Conservation (phyloP, 805 yeast genomes). For the Candida bentonensis region DNA sequence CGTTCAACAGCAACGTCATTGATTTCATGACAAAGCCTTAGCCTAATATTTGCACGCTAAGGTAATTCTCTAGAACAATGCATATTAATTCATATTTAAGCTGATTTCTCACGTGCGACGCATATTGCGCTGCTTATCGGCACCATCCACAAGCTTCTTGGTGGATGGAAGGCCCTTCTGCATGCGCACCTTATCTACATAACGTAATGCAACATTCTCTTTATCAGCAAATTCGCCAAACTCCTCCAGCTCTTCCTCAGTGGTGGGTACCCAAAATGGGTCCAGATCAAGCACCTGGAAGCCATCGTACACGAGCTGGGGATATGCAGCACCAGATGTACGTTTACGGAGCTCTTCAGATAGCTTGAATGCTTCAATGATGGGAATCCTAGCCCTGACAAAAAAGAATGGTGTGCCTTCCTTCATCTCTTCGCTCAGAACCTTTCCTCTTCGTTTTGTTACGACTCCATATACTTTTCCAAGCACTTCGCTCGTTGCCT, state of each 20-base stretch:
- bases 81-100: neutral
- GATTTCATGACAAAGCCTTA: constrained; percentile 28
- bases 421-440: constrained; percentile 86
- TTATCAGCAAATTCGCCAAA: constrained; percentile 85
- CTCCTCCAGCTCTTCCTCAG: constrained; percentile 90
- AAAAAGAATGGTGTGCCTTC: constrained; percentile 97
- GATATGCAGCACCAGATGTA: constrained; percentile 95
- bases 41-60: neutral
- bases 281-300: constrained; percentile 77
- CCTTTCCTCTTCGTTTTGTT: constrained; percentile 73
- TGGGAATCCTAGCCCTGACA: constrained; percentile 74
- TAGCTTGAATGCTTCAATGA: constrained; percentile 91
- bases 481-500: constrained; percentile 83
- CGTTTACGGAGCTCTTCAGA: constrained; percentile 86
- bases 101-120: constrained; percentile 21
- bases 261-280: constrained; percentile 98
- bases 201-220: constrained; percentile 78
- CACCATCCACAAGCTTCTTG: constrained; percentile 79
- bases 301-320: constrained; percentile 85
- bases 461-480: constrained; percentile 94
- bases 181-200: constrained; percentile 69
- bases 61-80: no score
- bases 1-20: constrained; percentile 36
- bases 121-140: constrained; percentile 87
- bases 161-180: constrained; percentile 84